phyloP scores from a whole-genome alignment of 257 asterid genomes.

The Fraxinus excelsior region DNA sequence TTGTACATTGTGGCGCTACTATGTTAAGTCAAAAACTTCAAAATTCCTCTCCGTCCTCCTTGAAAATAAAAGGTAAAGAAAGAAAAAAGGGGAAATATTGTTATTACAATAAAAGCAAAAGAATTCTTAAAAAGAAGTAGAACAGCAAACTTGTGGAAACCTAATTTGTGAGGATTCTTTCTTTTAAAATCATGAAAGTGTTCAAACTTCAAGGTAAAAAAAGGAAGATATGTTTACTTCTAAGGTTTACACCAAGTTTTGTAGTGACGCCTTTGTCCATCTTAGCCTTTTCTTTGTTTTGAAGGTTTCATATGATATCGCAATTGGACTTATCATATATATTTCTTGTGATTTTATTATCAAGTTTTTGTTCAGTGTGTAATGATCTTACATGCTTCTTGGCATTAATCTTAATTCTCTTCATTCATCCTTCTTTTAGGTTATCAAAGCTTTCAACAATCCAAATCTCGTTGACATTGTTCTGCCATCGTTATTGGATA shows the following conservation, averaged over 20 bases:
- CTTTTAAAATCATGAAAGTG: slow-evolving; percentile 10
- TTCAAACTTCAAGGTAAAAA: neutral
- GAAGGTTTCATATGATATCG: slow-evolving; percentile 5
- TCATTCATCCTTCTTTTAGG: slow-evolving; percentile 44
- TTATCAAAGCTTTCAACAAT: slow-evolving; percentile 68
- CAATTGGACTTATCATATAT: neutral
- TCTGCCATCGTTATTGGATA: slow-evolving; percentile 69
- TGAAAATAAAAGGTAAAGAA: neutral
- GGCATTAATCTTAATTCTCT: slow-evolving; percentile 27
- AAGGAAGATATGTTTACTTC: neutral
- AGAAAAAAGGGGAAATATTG: neutral
- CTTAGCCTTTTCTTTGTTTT: neutral
- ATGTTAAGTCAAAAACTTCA: neutral
- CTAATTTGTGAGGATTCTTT: slow-evolving; percentile 2
- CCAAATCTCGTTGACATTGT: slow-evolving; percentile 72
- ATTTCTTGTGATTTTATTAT: slow-evolving; percentile 7
- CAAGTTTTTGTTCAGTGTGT: neutral
- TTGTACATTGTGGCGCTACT: neutral
- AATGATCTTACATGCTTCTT: slow-evolving; percentile 17
- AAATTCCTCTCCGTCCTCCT: neutral
- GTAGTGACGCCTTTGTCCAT: neutral
- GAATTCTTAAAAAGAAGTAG: slow-evolving; percentile 3
- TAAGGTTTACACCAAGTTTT: neutral
- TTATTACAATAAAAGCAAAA: neutral
- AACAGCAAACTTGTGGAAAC: neutral